phyloP scores from a whole-genome alignment of 169 alveolate genomes.

The Cryptosporidium baileyi region DNA sequence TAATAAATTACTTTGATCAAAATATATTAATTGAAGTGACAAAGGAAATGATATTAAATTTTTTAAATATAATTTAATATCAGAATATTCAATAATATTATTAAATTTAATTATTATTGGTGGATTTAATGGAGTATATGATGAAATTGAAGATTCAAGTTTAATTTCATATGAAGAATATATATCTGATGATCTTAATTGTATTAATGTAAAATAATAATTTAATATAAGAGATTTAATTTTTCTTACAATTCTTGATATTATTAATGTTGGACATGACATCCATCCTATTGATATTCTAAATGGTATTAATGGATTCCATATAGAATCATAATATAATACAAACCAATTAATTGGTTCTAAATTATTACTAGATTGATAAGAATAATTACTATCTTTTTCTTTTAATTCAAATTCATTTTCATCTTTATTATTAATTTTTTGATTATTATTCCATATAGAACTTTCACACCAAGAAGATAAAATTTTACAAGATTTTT shows the following conservation, averaged over 20 bases:
- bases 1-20: not conserved
- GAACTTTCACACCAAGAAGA: slow-evolving; percentile 56
- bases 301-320: slow-evolving; percentile 48
- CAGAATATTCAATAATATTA: not conserved
- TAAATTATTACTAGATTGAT: not conserved
- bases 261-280: slow-evolving; percentile 27
- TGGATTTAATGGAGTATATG: slow-evolving; percentile 39
- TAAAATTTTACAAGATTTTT: slow-evolving; percentile 12
- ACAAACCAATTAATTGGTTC: slow-evolving; percentile 59
- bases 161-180: slow-evolving; percentile 9
- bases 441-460: not conserved
- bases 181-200: slow-evolving; percentile 24
- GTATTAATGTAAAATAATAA: slow-evolving; percentile 14
- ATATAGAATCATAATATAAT: slow-evolving; percentile 45
- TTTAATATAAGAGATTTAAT: slow-evolving; percentile 10
- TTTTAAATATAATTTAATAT: not conserved
- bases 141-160: not conserved
- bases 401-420: not conserved
- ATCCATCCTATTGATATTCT: slow-evolving; percentile 57
- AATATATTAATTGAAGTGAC: slow-evolving; percentile 10
- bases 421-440: slow-evolving; percentile 8
- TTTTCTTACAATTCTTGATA: slow-evolving; percentile 48
- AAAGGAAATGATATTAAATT: slow-evolving; percentile 25
- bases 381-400: not conserved
- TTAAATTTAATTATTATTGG: not conserved